phyloP scores from a whole-genome alignment of 2,329 filamentous ascomycete species.

The Penicillium sp. region DNA sequence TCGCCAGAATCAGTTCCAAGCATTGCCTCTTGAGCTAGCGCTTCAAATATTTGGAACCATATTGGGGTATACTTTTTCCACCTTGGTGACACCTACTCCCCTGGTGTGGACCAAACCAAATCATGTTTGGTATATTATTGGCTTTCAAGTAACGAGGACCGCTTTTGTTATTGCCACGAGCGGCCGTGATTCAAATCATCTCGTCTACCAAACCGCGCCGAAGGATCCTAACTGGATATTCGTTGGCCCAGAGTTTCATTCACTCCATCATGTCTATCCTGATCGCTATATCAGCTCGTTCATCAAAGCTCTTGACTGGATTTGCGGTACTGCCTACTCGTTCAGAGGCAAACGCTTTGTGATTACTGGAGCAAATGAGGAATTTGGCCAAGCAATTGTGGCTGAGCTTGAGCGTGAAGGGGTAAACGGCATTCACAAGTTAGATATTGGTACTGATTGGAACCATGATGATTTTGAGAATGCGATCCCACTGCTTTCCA shows the following conservation, averaged over 20 bases:
- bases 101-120: neutral
- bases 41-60: neutral
- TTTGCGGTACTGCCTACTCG: neutral
- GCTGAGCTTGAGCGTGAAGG: neutral
- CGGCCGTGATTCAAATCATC: neutral
- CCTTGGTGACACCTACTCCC: neutral
- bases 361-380: neutral
- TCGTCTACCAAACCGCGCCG: neutral
- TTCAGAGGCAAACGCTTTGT: neutral
- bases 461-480: neutral
- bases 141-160: neutral
- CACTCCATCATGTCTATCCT: neutral
- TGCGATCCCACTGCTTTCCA: neutral
- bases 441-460: neutral
- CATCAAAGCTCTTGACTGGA: neutral
- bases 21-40: constrained; percentile 15
- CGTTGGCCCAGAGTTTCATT: neutral
- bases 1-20: constrained; percentile 15
- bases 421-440: neutral
- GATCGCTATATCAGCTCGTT: neutral
- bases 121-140: neutral
- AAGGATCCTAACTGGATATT: neutral
- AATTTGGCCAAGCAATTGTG: neutral
- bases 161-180: neutral
- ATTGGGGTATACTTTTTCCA: neutral